These are phyloP conservation scores for Chaetomiaceae sp. DNA, from an alignment of 2,329 filamentous ascomycete species.

Conservation along the genomic window DNA sequence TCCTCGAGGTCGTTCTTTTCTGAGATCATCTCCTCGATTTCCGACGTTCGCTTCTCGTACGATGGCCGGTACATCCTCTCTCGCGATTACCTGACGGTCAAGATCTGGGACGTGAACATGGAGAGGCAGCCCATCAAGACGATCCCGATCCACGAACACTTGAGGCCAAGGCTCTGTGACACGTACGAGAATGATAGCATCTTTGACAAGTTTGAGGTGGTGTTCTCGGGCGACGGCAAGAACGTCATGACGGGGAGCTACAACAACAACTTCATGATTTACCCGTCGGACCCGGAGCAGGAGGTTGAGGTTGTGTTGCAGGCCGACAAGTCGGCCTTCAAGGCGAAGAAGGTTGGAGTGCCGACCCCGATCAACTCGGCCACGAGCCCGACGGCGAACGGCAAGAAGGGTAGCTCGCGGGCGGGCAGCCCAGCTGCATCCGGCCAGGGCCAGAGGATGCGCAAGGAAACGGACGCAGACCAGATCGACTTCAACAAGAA, in stretches of 20 bases:
- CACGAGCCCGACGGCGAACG: constrained; percentile 66
- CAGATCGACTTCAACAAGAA: constrained; percentile 99
- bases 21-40: constrained; percentile 99
- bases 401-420: constrained; percentile 84
- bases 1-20: constrained; percentile 98
- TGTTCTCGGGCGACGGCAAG: constrained; percentile 96
- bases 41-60: constrained; percentile 93
- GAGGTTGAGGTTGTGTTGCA: constrained; percentile 97
- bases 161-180: constrained; percentile 89
- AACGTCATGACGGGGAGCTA: constrained; percentile 99
- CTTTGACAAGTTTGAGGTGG: constrained; percentile 99
- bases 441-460: constrained; percentile 87
- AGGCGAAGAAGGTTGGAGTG: constrained; percentile 98
- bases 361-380: constrained; percentile 91
- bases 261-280: constrained; percentile 99
- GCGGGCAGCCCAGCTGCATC: constrained; percentile 79
- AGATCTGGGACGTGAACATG: constrained; percentile 99
- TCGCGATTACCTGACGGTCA: constrained; percentile 95
- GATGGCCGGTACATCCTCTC: constrained; percentile 97
- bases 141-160: constrained; percentile 96
- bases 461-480: constrained; percentile 97
- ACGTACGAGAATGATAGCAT: constrained; percentile 99
- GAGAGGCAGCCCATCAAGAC: constrained; percentile 96
- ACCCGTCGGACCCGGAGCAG: constrained; percentile 90
- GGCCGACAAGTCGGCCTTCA: constrained; percentile 98